Evolutionary conservation across 1,284 basidiomycete species (phyloP).

Genomic region (Tetrapyrgos nigripes): DNA sequence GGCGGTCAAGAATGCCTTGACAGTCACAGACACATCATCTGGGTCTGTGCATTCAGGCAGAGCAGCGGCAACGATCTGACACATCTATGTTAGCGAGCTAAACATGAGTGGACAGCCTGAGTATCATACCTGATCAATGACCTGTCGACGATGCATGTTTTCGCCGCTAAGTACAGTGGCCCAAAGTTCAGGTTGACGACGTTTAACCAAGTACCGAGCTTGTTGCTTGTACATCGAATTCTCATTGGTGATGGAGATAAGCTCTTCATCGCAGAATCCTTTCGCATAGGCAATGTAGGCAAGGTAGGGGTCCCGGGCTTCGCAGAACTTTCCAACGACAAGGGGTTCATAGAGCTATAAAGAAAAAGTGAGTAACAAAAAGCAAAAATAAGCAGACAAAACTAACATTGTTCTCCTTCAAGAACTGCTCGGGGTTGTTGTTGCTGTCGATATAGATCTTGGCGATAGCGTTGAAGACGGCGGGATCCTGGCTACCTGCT

Average conservation of each 20-base stretch:
- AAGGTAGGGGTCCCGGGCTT: conserved; percentile 97
- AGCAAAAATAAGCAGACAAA: not conserved
- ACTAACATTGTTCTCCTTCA: conserved; percentile 97
- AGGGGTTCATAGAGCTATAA: conserved; percentile 91
- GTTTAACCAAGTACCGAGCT: conserved; percentile 96
- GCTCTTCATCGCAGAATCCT: conserved; percentile 98
- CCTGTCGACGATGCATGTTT: conserved; percentile 91
- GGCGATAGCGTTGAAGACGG: conserved; percentile 96
- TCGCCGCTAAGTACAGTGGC: conserved; percentile 91
- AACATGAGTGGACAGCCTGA: not conserved
- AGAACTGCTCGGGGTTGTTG: conserved; percentile 96
- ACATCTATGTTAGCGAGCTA: conserved; percentile 4
- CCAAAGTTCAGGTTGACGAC: conserved; percentile 96
- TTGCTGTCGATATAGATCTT: conserved; percentile 99
- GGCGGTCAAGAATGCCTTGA: conserved; percentile 98
- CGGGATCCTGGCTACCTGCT: conserved; percentile 90
- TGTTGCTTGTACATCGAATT: conserved; percentile 99
- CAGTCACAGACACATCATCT: conserved; percentile 97
- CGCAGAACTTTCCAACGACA: conserved; percentile 99
- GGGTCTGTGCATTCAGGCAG: conserved; percentile 98
- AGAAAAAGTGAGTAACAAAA: conserved; percentile 2
- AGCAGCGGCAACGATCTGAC: conserved; percentile 90
- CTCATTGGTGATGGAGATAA: conserved; percentile 97
- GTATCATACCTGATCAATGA: conserved; percentile 91
- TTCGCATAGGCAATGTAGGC: conserved; percentile 99